Evolutionary conservation across 2,329 filamentous ascomycete species (phyloP).

Genomic region (Pseudocercospora musae): DNA sequence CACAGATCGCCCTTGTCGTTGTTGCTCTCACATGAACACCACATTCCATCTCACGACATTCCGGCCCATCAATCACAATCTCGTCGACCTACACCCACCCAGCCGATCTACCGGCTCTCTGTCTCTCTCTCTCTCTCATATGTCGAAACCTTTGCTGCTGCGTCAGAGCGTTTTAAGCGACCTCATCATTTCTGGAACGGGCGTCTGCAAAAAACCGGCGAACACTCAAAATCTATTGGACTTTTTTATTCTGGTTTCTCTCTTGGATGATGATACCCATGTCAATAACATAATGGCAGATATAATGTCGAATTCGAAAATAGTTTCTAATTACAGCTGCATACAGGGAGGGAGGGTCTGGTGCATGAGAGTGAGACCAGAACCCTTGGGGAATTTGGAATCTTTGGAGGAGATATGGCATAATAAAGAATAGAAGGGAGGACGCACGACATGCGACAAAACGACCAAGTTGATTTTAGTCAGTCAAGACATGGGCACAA

Average conservation of each 20-base stretch:
- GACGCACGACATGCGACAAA: neutral
- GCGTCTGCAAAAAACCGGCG: neutral
- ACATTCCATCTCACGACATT: neutral
- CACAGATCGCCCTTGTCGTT: constrained; percentile 36
- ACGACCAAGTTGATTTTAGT: too few relatives aligned
- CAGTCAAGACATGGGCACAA: neutral
- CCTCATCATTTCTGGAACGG: neutral
- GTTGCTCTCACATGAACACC: constrained; percentile 29
- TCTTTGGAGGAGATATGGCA: neutral
- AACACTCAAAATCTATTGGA: neutral
- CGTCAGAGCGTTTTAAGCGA: constrained; percentile 5
- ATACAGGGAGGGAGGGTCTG: too few relatives aligned
- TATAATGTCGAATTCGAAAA: neutral
- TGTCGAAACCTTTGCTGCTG: constrained; percentile 4
- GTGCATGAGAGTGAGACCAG: too few relatives aligned
- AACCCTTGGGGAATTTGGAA: neutral
- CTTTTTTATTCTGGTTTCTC: too few relatives aligned
- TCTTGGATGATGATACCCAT: constrained; percentile 15
- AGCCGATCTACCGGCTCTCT: neutral
- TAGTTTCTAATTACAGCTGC: constrained; percentile 2
- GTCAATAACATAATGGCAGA: constrained; percentile 13
- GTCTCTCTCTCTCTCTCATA: too few relatives aligned
- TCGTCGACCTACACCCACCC: neutral
- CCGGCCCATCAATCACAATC: neutral
- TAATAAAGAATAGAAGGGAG: neutral